These are phyloP conservation scores for Ophiocordyceps camponoti-saundersi DNA, from an alignment of 2,329 filamentous ascomycete species.

Conservation along the genomic window DNA sequence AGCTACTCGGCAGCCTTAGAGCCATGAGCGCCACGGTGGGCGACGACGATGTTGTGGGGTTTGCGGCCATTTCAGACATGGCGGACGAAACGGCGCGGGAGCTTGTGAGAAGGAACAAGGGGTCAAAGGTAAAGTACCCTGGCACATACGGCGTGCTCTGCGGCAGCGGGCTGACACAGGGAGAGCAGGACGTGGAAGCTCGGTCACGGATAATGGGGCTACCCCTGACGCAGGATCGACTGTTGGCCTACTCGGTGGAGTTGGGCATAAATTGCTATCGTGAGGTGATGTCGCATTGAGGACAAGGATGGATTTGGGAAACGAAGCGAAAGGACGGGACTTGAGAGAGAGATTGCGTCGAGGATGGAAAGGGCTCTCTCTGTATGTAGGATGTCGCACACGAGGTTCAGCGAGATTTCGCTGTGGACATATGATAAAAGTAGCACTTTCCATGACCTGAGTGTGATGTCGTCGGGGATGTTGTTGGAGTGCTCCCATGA, in stretches of 20 bases:
- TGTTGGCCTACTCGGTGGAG: conserved; percentile 52
- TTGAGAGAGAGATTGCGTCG: background rate
- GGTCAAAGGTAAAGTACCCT: conserved; percentile 33
- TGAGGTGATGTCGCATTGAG: conserved; percentile 36
- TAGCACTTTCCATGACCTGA: too few relatives aligned
- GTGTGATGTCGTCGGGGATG: too few relatives aligned
- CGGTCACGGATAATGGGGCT: conserved; percentile 32
- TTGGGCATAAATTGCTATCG: conserved; percentile 54
- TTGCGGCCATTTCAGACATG: conserved; percentile 69
- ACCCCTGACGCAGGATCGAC: conserved; percentile 56
- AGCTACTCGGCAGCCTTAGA: conserved; percentile 37
- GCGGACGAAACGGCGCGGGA: conserved; percentile 53
- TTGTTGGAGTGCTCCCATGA: too few relatives aligned
- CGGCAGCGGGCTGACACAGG: conserved; percentile 1
- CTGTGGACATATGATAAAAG: too few relatives aligned
- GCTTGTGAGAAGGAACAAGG: conserved; percentile 36
- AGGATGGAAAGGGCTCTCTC: background rate
- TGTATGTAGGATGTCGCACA: too few relatives aligned
- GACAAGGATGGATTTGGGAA: background rate
- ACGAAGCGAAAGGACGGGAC: background rate
- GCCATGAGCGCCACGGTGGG: conserved; percentile 30
- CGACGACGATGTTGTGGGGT: conserved; percentile 32
- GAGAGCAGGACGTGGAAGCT: conserved; percentile 17
- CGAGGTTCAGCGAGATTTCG: too few relatives aligned
- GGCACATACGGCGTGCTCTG: conserved; percentile 1